Conservation (phyloP, 2,329 filamentous ascomycete genomes). For the Hymenoscyphus fructigenus region DNA sequence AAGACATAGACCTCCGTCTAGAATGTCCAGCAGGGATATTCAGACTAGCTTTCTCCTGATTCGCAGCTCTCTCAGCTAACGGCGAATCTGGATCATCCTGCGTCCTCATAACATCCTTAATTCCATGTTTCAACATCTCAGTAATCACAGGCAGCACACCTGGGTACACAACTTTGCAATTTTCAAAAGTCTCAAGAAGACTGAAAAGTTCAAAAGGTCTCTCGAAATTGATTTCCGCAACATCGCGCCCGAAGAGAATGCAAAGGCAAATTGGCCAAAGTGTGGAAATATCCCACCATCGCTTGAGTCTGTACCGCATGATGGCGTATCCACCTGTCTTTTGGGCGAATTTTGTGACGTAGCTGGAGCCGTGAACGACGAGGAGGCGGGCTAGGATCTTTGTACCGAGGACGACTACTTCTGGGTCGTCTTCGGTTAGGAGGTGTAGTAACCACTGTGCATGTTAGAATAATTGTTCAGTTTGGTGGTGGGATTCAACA, state of each 20-base stretch:
- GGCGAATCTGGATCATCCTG: conserved; percentile 61
- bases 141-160: conserved; percentile 79
- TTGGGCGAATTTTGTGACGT: conserved; percentile 84
- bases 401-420: conserved; percentile 76
- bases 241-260: conserved; percentile 82
- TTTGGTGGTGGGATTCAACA: conserved; percentile 16
- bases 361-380: conserved; percentile 75
- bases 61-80: conserved; percentile 28
- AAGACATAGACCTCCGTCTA: conserved; percentile 60
- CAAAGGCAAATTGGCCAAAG: conserved; percentile 88
- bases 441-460: conserved; percentile 85
- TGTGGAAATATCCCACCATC: conserved; percentile 84
- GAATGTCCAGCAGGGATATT: conserved; percentile 27
- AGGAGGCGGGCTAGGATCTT: conserved; percentile 83
- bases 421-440: conserved; percentile 79
- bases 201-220: conserved; percentile 71
- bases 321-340: conserved; percentile 88
- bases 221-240: conserved; percentile 71
- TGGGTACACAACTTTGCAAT: conserved; percentile 67
- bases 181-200: conserved; percentile 72
- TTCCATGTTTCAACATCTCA: conserved; percentile 81
- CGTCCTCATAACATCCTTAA: conserved; percentile 67
- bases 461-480: conserved; percentile 33
- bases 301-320: conserved; percentile 76
- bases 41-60: conserved; percentile 25